These are phyloP conservation scores for Trichoderma asperellum DNA, from an alignment of 2,329 filamentous ascomycete species.

Conservation along the genomic window DNA sequence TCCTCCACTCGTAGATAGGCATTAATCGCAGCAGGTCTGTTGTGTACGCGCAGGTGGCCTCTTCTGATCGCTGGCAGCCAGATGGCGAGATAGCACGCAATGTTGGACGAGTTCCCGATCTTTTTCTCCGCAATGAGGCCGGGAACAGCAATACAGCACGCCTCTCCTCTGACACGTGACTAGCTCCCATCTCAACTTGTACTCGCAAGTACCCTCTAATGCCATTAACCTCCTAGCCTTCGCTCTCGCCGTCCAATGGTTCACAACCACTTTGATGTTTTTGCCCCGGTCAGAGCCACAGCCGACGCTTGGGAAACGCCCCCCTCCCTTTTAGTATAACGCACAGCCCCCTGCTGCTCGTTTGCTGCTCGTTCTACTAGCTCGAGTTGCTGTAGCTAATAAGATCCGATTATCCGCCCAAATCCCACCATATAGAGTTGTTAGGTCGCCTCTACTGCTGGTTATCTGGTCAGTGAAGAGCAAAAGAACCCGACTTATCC, in stretches of 20 bases:
- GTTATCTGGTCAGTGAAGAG: conserved; percentile 11
- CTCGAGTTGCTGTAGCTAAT: not conserved
- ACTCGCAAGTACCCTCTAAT: not conserved
- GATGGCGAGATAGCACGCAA: not conserved
- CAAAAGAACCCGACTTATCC: conserved; percentile 28
- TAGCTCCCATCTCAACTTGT: not conserved
- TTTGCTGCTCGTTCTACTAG: not conserved
- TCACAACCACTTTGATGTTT: not conserved
- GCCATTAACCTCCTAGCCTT: not conserved
- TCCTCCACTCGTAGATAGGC: conserved; percentile 13
- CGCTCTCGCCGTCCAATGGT: not conserved
- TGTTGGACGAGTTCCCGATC: not conserved
- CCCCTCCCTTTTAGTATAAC: not conserved
- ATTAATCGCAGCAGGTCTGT: not conserved
- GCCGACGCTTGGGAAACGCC: not conserved
- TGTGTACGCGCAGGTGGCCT: not conserved
- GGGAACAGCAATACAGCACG: not conserved
- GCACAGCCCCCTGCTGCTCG: not conserved
- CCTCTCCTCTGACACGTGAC: not conserved
- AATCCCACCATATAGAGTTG: conserved; percentile 21
- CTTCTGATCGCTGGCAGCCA: not conserved
- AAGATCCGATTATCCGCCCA: not conserved
- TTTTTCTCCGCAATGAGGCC: conserved; percentile 10
- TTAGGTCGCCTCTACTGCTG: not conserved
- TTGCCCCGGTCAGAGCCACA: not conserved